Conservation (phyloP, 495 filamentous ascomycete genomes). For the Chaetomium tenue region DNA sequence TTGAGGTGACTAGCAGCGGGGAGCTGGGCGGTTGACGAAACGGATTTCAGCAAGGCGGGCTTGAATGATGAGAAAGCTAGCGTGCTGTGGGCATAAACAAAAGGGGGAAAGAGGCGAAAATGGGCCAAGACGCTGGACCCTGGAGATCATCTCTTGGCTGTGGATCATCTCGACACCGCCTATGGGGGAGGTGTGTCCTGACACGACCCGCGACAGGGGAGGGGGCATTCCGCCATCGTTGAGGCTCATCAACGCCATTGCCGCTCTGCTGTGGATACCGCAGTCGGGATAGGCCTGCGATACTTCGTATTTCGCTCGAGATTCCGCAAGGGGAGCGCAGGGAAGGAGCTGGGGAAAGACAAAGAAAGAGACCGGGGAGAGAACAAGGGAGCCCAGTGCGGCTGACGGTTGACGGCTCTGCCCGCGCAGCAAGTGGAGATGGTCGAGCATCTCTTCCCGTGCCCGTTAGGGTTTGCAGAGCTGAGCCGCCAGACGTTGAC, state of each 20-base stretch:
- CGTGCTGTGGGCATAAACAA: not conserved
- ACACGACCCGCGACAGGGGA: not conserved
- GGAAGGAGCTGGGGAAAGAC: not conserved
- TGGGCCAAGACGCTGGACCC: slow-evolving; percentile 2
- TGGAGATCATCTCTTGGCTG: not conserved
- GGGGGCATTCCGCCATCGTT: slow-evolving; percentile 8
- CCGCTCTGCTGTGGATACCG: not conserved
- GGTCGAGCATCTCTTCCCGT: not conserved
- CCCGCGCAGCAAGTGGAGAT: slow-evolving; percentile 11
- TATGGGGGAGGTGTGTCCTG: not conserved
- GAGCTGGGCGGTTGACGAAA: not conserved
- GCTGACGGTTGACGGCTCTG: slow-evolving; percentile 11
- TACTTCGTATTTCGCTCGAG: not conserved
- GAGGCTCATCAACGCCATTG: slow-evolving; percentile 9
- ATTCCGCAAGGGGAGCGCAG: not conserved
- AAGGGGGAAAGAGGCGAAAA: not conserved
- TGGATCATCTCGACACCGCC: not conserved
- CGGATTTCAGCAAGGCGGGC: not conserved
- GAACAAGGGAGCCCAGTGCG: not conserved
- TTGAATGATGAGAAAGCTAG: not conserved
- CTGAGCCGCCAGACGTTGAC: not conserved
- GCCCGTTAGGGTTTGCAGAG: not conserved
- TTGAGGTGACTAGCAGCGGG: not conserved
- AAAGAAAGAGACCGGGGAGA: not conserved
- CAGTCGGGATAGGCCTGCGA: not conserved